These are phyloP conservation scores for Suhomyces vadensis DNA, from an alignment of 805 yeast genomes.

Conservation along the genomic window DNA sequence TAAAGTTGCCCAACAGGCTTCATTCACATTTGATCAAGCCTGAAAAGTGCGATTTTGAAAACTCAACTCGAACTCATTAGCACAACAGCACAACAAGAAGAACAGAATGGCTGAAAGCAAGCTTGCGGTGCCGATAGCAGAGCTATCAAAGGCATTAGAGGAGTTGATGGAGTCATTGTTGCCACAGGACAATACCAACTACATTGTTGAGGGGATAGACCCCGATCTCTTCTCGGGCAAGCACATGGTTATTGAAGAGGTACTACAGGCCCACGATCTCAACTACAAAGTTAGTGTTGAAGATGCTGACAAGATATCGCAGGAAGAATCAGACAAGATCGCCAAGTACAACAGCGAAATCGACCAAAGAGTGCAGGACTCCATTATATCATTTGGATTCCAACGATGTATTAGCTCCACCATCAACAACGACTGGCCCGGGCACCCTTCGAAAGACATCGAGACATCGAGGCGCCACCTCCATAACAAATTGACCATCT, in stretches of 20 bases:
- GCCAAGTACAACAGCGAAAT: conserved; percentile 24
- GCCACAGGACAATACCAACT: not conserved
- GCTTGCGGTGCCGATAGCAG: conserved; percentile 3
- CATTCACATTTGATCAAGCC: too few relatives aligned
- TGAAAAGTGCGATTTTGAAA: too few relatives aligned
- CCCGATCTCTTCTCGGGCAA: not conserved
- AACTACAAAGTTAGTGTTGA: conserved; percentile 9
- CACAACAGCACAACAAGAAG: not conserved
- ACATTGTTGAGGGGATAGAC: not conserved
- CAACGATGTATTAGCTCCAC: conserved; percentile 17
- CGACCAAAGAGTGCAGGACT: conserved; percentile 21
- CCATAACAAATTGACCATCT: conserved; percentile 19
- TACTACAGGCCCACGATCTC: not conserved
- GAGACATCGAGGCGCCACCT: not conserved
- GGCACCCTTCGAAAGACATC: not conserved
- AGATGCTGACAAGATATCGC: not conserved
- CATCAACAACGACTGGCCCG: not conserved
- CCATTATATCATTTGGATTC: conserved; percentile 23
- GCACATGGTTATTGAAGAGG: conserved; percentile 1
- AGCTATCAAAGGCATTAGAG: conserved; percentile 2
- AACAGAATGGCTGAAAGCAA: not conserved
- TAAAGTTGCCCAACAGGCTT: too few relatives aligned
- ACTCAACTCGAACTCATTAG: not conserved
- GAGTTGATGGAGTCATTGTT: not conserved
- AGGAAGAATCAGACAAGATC: conserved; percentile 15